Evolutionary conservation across 352 stramenopile genomes (phyloP), one percentile per base, ranked within the genome.

Genomic region (Pythium brassicae): DNA sequence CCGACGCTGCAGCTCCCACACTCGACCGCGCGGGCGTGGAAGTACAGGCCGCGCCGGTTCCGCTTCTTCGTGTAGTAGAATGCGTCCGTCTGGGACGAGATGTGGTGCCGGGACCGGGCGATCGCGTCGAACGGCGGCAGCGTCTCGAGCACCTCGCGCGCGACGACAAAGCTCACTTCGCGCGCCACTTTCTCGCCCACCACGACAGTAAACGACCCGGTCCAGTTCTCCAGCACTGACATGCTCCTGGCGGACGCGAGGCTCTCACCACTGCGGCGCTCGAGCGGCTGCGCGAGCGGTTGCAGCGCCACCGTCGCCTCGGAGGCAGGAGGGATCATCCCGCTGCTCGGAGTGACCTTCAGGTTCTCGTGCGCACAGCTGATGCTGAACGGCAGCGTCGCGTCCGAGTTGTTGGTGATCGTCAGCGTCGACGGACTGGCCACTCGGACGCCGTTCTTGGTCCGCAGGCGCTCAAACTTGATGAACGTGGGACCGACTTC

Each of bases 31-130:
- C 78, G 76, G 6, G 85, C 81, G 35, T 93, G 83, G 53, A 95
- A 95, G 57, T 93, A 95, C 39, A 95, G 54, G 0, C 81, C 83
- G 32, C 70, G 68, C 22, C 83, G 84, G 45, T 86, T 87, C 26
- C 74, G 67, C 43, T 77, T 85, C 54, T 92, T 92, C 2, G 82
- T 92, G 63, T 91, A 93, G 63, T 93, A 93, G 63, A 91, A 93
- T 10, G 83, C 86, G 62, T 93, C 80, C 1, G 80, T 88, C 29
- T 93, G 83, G 17, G 73, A 76, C 26, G 74, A 89, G 23, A 93
- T 66, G 5, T 77, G 66, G 37, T 93, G 83, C 1, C 75, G 71
- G 44, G 64, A 73, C 45, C 83, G 78, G 20, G 76, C 80, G 29
- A 83, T 74, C 27, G 86, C 68, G 29, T 87, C 73, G 40, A 89